These are phyloP conservation scores for Wickerhamomyces bisporus DNA, from an alignment of 805 yeast genomes.

Conservation along the genomic window DNA sequence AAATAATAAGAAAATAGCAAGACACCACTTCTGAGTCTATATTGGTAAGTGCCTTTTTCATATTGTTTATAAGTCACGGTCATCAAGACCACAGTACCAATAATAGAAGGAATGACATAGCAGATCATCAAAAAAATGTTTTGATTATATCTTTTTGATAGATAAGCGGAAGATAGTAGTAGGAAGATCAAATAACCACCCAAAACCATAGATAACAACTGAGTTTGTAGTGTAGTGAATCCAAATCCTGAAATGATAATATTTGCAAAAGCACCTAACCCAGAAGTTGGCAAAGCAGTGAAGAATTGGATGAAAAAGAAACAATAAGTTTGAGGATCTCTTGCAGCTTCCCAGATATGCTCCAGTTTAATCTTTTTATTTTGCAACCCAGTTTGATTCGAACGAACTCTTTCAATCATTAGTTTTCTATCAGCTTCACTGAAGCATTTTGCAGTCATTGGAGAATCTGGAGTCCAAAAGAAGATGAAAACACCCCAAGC, in stretches of 20 bases:
- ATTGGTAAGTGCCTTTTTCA: slow-evolving; percentile 2
- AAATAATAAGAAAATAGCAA: slow-evolving; percentile 40
- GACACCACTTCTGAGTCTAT: slow-evolving; percentile 31
- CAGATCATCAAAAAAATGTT: slow-evolving; percentile 16
- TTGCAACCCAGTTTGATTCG: slow-evolving; percentile 48
- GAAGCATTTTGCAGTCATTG: slow-evolving; percentile 33
- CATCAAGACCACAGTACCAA: slow-evolving; percentile 41
- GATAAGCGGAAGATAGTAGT: slow-evolving; percentile 32
- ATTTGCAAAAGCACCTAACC: slow-evolving; percentile 47
- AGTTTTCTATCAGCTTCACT: slow-evolving; percentile 37
- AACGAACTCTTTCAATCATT: slow-evolving; percentile 41
- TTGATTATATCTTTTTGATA: slow-evolving; percentile 25
- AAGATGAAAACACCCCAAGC: slow-evolving; percentile 38
- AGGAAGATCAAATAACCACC: slow-evolving; percentile 26
- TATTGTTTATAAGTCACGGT: slow-evolving; percentile 8
- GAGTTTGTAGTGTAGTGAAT: slow-evolving; percentile 21
- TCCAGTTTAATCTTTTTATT: slow-evolving; percentile 38
- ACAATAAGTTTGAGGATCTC: slow-evolving; percentile 33
- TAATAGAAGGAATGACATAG: slow-evolving; percentile 40
- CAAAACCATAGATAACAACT: slow-evolving; percentile 39
- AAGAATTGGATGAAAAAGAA: slow-evolving; percentile 47
- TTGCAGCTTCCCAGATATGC: slow-evolving; percentile 43
- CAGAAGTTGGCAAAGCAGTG: slow-evolving; percentile 45
- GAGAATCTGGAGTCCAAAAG: slow-evolving; percentile 43
- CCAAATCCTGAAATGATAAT: slow-evolving; percentile 50